These are phyloP conservation scores for Hibiscus mutabilis DNA, from an alignment of 345 rosid genomes.

Conservation along the genomic window DNA sequence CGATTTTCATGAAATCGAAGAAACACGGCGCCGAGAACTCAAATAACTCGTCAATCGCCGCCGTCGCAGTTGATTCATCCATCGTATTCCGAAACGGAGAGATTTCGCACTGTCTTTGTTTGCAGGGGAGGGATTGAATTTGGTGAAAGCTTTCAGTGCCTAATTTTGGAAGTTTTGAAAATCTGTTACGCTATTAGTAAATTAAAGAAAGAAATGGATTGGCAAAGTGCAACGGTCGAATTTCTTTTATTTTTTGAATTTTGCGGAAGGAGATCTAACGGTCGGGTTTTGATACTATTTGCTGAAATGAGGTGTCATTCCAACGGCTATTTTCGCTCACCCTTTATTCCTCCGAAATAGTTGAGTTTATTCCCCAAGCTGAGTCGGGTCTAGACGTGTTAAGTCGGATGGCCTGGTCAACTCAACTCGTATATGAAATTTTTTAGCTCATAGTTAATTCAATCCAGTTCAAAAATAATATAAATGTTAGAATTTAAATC, in stretches of 20 bases:
- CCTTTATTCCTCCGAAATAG: neutral
- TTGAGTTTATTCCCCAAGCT: too few relatives aligned
- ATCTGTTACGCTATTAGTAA: too few relatives aligned
- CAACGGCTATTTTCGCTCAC: conserved; percentile 44
- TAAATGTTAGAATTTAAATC: too few relatives aligned
- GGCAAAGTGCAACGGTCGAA: conserved; percentile 55
- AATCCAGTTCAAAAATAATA: too few relatives aligned
- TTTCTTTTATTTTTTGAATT: conserved; percentile 25
- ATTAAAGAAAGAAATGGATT: too few relatives aligned
- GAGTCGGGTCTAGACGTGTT: too few relatives aligned
- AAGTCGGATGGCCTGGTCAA: too few relatives aligned
- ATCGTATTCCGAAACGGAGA: neutral
- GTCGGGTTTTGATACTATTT: conserved; percentile 13
- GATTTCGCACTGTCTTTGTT: neutral
- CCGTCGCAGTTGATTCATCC: neutral
- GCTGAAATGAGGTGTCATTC: conserved; percentile 10
- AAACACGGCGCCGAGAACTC: conserved; percentile 90
- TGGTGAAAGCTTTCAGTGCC: too few relatives aligned
- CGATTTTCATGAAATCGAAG: conserved; percentile 65
- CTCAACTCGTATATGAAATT: too few relatives aligned
- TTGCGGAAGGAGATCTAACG: conserved; percentile 27
- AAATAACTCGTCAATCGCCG: conserved; percentile 45
- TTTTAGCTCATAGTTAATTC: too few relatives aligned
- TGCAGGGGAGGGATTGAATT: neutral
- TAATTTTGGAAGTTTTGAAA: too few relatives aligned